Evolutionary conservation across 2,329 filamentous ascomycete species (phyloP), one percentile per base, ranked within the genome.

Genomic region (Fusarium sp.): DNA sequence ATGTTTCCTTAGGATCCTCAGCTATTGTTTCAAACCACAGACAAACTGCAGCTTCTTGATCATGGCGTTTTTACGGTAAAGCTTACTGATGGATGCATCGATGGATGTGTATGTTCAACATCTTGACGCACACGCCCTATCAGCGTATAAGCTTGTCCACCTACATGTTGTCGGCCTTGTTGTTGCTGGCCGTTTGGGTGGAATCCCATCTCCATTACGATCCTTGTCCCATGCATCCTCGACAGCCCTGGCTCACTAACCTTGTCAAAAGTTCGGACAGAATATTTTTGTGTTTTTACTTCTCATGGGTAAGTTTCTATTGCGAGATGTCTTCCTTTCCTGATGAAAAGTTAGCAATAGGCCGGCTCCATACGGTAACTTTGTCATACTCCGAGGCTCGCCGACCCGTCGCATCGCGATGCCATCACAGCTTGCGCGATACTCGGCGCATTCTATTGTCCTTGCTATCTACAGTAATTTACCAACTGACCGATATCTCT

Each of bases 221-320:
- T 72, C 67, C 69, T 60, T 70, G 64, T 65, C 62, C 53, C 59
- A 71, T 64, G 67, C 59, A 60, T 58, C 52, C 55, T 65, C 51
- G 54, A 58, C 65, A 57, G 62, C 58, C 66, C 56, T 69, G 62
- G 62, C 34, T 63, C 17, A 32, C 47, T 62, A 65, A 68, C 65
- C 67, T 62, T 53, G 67, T 70, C 49, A 44, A 64, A 54, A 63
- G 44, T 60, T 64, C 48, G 19, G 43, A 56, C 34, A 56, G 65
- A 65, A 54, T 24, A 59, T 67, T 73, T 68, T 47, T 68, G 40
- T 34, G 4, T 53, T 51, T 50, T 68, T 55, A 21, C 44, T 42
- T 58, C 36, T 57, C 40, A 30, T 32, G 34, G 49, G 21, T 52
- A 53, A 49, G 19, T 56, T 60, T 66, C 55, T 48, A 46, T 63